Evolutionary conservation across 116 monocot genomes (phyloP), one percentile per base, ranked within the genome.

Genomic region (Papilionanthe hybrid): DNA sequence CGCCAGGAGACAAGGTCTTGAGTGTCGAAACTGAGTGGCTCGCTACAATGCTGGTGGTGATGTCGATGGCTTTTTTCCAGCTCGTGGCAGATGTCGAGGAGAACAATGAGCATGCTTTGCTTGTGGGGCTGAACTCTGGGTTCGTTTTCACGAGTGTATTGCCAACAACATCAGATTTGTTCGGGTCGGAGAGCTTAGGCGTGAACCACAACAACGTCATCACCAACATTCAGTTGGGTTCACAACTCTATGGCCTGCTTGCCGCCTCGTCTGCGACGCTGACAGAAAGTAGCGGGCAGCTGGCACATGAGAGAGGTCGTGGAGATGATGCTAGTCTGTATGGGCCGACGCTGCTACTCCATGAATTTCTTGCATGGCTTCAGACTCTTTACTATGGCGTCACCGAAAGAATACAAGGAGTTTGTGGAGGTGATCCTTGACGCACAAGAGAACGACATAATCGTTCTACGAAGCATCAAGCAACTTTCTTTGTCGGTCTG

Each of bases 171-270:
- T 91, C 96, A 1, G 93, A 96, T 78, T 91, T 96, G 43, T 96
- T 96, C 25, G 93, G 93, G 0, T 82, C 91, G 27, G 79, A 79
- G n/a, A 88, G 90, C 84, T 80, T 96, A 0, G 93, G 91, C 12
- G 86, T 96, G 48, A 93, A 96, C 80, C 96, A 96, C 86, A 96
- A 96, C 86, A 89, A 93, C 81, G 81, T 96, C 75, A 93, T 96
- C 82, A 93, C 91, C 78, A 96, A 93, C 87, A 93, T 93, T 23
- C 93, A 93, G 18, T 42, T 96, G 13, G 96, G 96, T 0, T 96
- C 96, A 3, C 93, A 93, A 57, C 85, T 96, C 57, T 96, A 91
- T 9, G 93, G 96, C 45, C 81, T 93, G 32, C 86, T 96, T 2
- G 96, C 93, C 0, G 91, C 0, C 47, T 90, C 8, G 79, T 91